These are phyloP conservation scores for Gaeumannomyces sp. DNA, from an alignment of 2,329 filamentous ascomycete genomes.

Conservation along the genomic window DNA sequence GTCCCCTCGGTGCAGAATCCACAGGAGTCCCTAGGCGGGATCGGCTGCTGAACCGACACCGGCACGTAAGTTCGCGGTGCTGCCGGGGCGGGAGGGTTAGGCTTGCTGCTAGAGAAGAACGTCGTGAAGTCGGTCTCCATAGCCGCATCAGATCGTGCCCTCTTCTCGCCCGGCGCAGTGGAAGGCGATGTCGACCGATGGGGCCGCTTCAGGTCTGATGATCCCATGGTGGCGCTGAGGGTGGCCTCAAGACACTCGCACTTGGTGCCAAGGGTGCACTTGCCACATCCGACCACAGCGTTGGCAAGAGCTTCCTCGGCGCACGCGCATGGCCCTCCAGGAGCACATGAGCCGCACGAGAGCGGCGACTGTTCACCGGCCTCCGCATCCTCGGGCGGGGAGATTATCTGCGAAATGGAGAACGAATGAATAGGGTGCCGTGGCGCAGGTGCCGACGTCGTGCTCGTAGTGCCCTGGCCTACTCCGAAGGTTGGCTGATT, in stretches of 20 bases:
- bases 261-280: constrained; percentile 54
- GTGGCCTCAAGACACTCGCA: constrained; percentile 56
- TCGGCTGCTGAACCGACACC: constrained; percentile 13
- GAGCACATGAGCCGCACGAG: constrained; percentile 51
- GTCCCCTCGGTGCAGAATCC: constrained; percentile 80
- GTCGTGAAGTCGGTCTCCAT: constrained; percentile 71
- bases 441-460: constrained; percentile 12
- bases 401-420: constrained; percentile 53
- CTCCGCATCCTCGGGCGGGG: constrained; percentile 38
- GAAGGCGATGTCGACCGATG: constrained; percentile 35
- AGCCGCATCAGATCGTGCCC: constrained; percentile 42
- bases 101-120: constrained; percentile 48
- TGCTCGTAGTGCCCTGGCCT: constrained; percentile 8
- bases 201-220: constrained; percentile 44
- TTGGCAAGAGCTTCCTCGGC: constrained; percentile 51
- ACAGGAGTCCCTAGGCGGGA: constrained; percentile 60
- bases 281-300: constrained; percentile 55
- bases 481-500: neutral
- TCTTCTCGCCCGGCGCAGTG: constrained; percentile 45
- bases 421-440: constrained; percentile 31
- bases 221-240: constrained; percentile 26
- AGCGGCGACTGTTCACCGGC: constrained; percentile 30
- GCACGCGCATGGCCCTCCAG: constrained; percentile 49
- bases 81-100: constrained; percentile 18
- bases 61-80: neutral